These are phyloP conservation scores for Pyropia haitanensis DNA, from an alignment of 23 red algal species.

Conservation along the genomic window DNA sequence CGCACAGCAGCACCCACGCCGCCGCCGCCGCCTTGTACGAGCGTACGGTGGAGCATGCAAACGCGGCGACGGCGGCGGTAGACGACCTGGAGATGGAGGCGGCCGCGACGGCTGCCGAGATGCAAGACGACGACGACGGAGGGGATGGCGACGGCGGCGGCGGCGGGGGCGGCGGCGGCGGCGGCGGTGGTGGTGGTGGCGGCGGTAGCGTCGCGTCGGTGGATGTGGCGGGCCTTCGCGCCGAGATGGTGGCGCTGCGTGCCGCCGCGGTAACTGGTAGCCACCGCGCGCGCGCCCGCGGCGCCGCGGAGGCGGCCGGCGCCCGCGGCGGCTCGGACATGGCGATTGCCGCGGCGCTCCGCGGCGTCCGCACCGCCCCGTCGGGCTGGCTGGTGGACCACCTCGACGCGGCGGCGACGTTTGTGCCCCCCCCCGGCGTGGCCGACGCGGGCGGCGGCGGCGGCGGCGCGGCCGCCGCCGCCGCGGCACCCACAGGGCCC, in stretches of 20 bases:
- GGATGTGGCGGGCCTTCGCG: background rate
- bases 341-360: background rate
- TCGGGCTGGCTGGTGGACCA: conserved; percentile 39
- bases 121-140: conserved; percentile 13
- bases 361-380: background rate
- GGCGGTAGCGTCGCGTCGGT: conserved; percentile 1
- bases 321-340: too few species aligned
- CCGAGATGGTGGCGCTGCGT: conserved; percentile 5
- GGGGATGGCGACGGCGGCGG: conserved; percentile 8
- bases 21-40: conserved; percentile 52
- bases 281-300: too few species aligned
- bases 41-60: conserved; percentile 20
- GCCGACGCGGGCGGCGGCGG: conserved; percentile 7
- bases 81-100: conserved; percentile 23
- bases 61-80: conserved; percentile 20
- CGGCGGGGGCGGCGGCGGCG: conserved; percentile 5
- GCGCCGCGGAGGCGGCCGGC: too few species aligned
- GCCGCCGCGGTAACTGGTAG: too few species aligned
- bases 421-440: background rate
- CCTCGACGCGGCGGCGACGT: conserved; percentile 34
- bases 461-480: too few species aligned
- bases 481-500: too few species aligned
- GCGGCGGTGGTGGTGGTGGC: conserved; percentile 11
- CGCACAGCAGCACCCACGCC: background rate
- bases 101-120: conserved; percentile 20